Conservation (phyloP, 768 basidiomycete genomes). For the Lentinula raphanica region DNA sequence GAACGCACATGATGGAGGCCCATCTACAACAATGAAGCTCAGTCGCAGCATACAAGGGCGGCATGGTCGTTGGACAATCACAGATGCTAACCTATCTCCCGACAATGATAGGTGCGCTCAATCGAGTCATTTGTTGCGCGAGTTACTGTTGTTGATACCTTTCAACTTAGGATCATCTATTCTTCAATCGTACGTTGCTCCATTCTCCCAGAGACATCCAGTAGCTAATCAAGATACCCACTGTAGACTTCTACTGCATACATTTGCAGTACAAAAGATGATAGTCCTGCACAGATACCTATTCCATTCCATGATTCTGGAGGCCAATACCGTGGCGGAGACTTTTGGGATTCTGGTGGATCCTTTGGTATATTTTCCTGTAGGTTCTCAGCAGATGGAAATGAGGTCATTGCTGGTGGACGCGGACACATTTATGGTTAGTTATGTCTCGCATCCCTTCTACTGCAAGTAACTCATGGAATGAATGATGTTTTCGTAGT, state of each 20-base stretch:
- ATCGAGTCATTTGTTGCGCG: too few relatives aligned
- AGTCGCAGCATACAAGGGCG: constrained; percentile 68
- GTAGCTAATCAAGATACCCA: constrained; percentile 7
- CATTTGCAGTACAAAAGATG: constrained; percentile 68
- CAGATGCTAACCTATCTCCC: constrained; percentile 86
- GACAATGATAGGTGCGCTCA: constrained; percentile 72
- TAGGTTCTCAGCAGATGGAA: constrained; percentile 93
- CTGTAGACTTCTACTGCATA: constrained; percentile 70
- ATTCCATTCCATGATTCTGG: constrained; percentile 52
- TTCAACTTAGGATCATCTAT: constrained; percentile 83
- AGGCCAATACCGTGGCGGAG: constrained; percentile 13
- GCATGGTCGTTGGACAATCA: constrained; percentile 87
- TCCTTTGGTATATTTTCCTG: constrained; percentile 86
- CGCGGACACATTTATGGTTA: constrained; percentile 74
- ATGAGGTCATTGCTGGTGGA: constrained; percentile 92
- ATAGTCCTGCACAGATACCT: constrained; percentile 54
- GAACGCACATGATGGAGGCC: constrained; percentile 7
- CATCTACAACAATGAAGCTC: constrained; percentile 41
- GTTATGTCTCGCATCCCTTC: not conserved
- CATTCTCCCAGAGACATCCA: not conserved
- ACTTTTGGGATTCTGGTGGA: constrained; percentile 35
- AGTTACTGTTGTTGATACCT: not conserved
- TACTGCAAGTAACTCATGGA: not conserved
- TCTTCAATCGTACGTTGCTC: constrained; percentile 66
- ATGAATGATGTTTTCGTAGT: constrained; percentile 42